These are phyloP conservation scores for Torulaspora quercuum DNA, from an alignment of 805 yeast genomes.

Conservation along the genomic window DNA sequence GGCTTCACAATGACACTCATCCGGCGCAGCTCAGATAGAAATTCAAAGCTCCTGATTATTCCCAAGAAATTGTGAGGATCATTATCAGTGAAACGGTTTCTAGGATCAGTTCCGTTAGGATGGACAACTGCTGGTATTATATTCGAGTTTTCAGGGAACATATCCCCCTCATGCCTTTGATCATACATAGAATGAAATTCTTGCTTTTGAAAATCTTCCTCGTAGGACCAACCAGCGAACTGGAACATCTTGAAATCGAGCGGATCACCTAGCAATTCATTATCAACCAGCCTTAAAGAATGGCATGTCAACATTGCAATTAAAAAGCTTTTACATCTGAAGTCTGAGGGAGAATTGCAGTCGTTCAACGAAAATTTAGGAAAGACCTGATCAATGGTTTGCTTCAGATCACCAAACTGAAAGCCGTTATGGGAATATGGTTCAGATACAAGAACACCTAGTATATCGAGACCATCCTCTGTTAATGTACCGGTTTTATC, in stretches of 20 bases:
- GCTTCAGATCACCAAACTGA: constrained; percentile 31
- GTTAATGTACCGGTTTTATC: constrained; percentile 98
- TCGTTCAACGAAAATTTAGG: constrained; percentile 32
- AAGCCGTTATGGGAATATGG: constrained; percentile 20
- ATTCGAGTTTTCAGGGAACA: constrained; percentile 42
- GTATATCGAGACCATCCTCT: constrained; percentile 90
- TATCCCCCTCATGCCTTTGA: constrained; percentile 38
- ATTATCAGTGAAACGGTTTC: constrained; percentile 37
- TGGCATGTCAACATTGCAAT: constrained; percentile 65
- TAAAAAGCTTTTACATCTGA: constrained; percentile 33
- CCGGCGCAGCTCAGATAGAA: constrained; percentile 77
- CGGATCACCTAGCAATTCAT: constrained; percentile 87
- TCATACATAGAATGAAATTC: constrained; percentile 38
- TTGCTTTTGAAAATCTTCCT: constrained; percentile 57
- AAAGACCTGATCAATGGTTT: constrained; percentile 24
- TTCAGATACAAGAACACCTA: constrained; percentile 51
- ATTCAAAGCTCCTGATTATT: constrained; percentile 65
- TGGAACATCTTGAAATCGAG: constrained; percentile 90
- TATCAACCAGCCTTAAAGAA: constrained; percentile 75
- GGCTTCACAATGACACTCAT: constrained; percentile 78
- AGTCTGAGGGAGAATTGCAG: constrained; percentile 32
- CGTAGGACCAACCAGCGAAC: constrained; percentile 73
- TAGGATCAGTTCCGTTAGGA: constrained; percentile 35
- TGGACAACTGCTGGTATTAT: constrained; percentile 51
- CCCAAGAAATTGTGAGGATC: constrained; percentile 42